Evolutionary conservation across 164 flowering plant species (phyloP), one percentile per base, ranked within the genome.

Genomic region (Akebia trifoliata): DNA sequence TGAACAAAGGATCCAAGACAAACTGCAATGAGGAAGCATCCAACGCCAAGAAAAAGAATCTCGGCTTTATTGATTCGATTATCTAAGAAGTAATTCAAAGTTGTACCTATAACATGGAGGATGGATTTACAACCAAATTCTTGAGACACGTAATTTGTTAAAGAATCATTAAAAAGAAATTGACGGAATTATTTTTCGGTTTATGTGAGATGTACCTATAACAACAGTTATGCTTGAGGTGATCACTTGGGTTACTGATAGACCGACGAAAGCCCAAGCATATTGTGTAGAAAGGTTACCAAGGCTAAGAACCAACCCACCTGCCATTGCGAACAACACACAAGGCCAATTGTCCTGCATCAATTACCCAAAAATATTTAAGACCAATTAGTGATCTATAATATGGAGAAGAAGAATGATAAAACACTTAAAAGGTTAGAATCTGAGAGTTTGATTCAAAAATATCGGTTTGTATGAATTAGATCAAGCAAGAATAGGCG

Each of bases 1-100:
- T 86, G 94, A 43, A 86, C 84, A 31, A 78, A 81, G 22, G 94
- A 72, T 25, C 80, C 90, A 57, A 86, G 84, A 65, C 76, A 78
- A 57, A 80, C 93, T 6, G 90, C 94, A 35, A 86, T 40, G 58
- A 86, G 67, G 69, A 86, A 86, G 74, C 85, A 83, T 56, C 64
- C 94, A 34, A 86, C 94, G 0, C 94, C 97, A 17, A 94, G 87
- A 62, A 89, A 89, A 71, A 89, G 87, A 46, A 89, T 81, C 63
- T 78, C 82, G 9, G 97, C 94, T 55, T 39, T 80, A 55, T 89
- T 89, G 56, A 86, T 89, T 54, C 69, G 70, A 66, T 72, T 86
- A 56, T 89, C 94, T 35, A 89, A 68, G 74, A 82, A 89, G 77
- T 89, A 89, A 61, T 86, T 89, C 77, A 89, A 39, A 31, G 90